Base-by-base conservation (phyloP, 2,329 filamentous ascomycete species). In the Penicillium concentricum region DNA sequence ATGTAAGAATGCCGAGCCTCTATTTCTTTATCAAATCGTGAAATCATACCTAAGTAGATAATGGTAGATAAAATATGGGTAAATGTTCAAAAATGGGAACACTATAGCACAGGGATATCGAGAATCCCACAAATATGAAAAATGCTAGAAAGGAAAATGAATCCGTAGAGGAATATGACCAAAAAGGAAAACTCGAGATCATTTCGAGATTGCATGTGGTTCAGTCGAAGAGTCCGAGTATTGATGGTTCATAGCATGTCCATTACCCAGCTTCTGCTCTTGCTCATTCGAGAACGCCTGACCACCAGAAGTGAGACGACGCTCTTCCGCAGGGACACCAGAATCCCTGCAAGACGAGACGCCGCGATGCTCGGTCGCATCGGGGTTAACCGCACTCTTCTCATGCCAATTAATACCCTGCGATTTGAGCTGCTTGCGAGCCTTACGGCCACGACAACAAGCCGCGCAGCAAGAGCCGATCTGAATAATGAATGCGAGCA, bases 381-480 rank as follows among this genome's bases (percentile, higher is more conserved):
- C 30, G 2, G 49, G 30, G 4, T 38, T 35, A n/a, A 52, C 16
- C 2, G 53, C 48, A 2, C 52, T 32, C 50, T 62, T 63, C 49
- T 67, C 63, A 13, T 26, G 61, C 44, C 57, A 37, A 16, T 66
- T 50, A 3, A 63, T 35, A 22, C 60, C 61, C 56, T 61, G 46
- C 5, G 51, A 51, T 53, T 69, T 72, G 35, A 74, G 59, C 57
- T 70, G 60, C 55, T 72, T 73, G n/a, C 72, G 66, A 0, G 70
- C 70, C 59, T 72, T 74, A 5, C 70, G 70, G 7, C 73, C 74
- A 26, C 76, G 74, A 49, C 75, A 77, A 56, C 76, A 78, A 22
- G 76, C 70, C 15, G 90, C 95, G 74, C 91, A 96, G 65, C 87
- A 90, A 73, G 93, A 82, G 32, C 87, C 85, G 28, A 88, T 78